Conservation (phyloP, 2,329 filamentous ascomycete genomes). For the Diaporthe citriasiana region DNA sequence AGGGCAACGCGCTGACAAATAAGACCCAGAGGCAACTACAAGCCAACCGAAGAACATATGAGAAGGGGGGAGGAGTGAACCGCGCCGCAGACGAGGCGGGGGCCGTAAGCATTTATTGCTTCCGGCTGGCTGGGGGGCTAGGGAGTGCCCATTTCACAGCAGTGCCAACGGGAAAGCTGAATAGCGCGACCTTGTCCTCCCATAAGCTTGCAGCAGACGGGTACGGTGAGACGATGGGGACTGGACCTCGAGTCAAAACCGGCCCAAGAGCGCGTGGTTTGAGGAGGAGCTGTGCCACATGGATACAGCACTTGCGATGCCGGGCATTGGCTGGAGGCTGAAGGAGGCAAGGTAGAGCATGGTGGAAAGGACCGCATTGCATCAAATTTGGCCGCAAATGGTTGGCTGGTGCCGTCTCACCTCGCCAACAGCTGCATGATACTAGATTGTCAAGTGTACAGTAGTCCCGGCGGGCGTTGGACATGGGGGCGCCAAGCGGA, state of each 20-base stretch:
- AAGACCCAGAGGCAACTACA: background rate
- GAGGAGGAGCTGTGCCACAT: conserved; percentile 39
- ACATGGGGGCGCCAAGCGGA: conserved; percentile 30
- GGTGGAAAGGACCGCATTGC: conserved; percentile 25
- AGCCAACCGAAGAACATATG: conserved; percentile 6
- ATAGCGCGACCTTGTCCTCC: conserved; percentile 14
- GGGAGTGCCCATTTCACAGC: conserved; percentile 21
- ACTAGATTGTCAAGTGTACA: conserved; percentile 22
- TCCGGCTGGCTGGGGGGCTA: conserved; percentile 6
- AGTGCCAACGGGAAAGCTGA: conserved; percentile 37
- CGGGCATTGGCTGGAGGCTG: conserved; percentile 38
- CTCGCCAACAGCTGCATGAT: conserved; percentile 34
- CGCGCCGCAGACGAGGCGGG: conserved; percentile 35
- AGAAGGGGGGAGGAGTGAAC: conserved; percentile 11
- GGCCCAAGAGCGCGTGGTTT: conserved; percentile 12
- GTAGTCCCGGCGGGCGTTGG: conserved; percentile 15
- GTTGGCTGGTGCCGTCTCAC: conserved; percentile 35
- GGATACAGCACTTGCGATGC: conserved; percentile 20
- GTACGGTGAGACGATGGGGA: conserved; percentile 35
- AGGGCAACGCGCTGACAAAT: conserved; percentile 27
- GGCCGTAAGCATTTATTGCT: conserved; percentile 41
- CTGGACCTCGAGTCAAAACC: conserved; percentile 20
- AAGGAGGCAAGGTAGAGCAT: conserved; percentile 28
- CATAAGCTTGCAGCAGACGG: conserved; percentile 37
- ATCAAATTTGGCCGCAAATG: conserved; percentile 31